phyloP scores from a whole-genome alignment of 768 basidiomycete species.

The Cystobasidium tubakii region DNA sequence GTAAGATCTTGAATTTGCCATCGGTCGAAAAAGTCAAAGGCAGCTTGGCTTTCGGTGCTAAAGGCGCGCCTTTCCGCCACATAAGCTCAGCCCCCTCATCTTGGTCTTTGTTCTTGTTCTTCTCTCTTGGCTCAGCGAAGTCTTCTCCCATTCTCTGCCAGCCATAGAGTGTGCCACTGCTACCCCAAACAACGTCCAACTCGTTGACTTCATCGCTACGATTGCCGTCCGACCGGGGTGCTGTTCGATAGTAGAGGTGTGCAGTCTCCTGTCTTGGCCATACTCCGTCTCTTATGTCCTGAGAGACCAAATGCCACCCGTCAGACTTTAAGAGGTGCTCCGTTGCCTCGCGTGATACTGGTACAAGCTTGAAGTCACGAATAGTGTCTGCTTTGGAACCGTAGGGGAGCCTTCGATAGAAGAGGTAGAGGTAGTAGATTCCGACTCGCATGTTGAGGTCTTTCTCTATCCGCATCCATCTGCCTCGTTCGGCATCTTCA shows the following conservation, averaged over 20 bases:
- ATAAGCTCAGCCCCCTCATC: slow-evolving; percentile 31
- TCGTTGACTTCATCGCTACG: slow-evolving; percentile 31
- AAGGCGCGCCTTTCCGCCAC: slow-evolving; percentile 16
- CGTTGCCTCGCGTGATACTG: not conserved
- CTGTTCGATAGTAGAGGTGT: slow-evolving; percentile 30
- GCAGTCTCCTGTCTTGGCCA: slow-evolving; percentile 24
- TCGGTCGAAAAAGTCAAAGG: slow-evolving; percentile 74
- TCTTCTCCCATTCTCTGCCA: slow-evolving; percentile 43
- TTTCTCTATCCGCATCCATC: slow-evolving; percentile 80
- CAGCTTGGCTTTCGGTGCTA: slow-evolving; percentile 47
- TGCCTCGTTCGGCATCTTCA: slow-evolving; percentile 51
- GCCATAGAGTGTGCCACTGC: slow-evolving; percentile 17
- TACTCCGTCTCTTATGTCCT: slow-evolving; percentile 19
- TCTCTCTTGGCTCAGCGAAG: slow-evolving; percentile 42
- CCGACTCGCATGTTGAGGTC: slow-evolving; percentile 65
- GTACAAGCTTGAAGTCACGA: slow-evolving; percentile 24
- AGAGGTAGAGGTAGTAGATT: slow-evolving; percentile 47
- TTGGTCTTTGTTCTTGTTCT: slow-evolving; percentile 44
- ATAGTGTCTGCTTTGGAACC: slow-evolving; percentile 5
- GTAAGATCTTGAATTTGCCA: slow-evolving; percentile 81
- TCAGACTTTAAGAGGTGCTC: not conserved
- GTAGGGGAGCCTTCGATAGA: slow-evolving; percentile 25
- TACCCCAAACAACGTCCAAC: slow-evolving; percentile 31
- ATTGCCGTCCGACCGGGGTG: slow-evolving; percentile 12
- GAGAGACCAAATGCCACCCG: slow-evolving; percentile 28